Evolutionary conservation across 192 early-diverging fungal species (phyloP).

Genomic region (Rhizoclosmatium sp.): DNA sequence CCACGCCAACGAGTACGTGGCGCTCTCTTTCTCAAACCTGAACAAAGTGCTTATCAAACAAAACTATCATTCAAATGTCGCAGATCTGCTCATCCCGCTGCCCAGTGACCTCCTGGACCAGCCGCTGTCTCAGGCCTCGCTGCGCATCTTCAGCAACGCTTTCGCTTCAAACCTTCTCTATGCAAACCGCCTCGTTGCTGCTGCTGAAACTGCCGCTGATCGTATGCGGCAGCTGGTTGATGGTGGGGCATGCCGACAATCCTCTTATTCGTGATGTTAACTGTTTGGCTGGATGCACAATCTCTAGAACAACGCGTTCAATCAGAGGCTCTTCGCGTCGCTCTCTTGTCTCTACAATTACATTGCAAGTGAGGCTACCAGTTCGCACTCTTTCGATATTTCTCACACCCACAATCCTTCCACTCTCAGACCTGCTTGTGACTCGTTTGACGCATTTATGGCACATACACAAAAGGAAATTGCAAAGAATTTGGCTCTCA

Average conservation of each 20-base stretch:
- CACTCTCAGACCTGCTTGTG: constrained; percentile 9
- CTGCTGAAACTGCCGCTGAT: not conserved
- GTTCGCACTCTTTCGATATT: not conserved
- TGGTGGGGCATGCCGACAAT: not conserved
- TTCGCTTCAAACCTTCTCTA: not conserved
- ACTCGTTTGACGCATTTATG: constrained; percentile 44
- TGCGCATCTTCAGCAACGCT: not conserved
- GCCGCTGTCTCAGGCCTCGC: too few species aligned
- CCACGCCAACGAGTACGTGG: not conserved
- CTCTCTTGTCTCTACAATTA: constrained; percentile 42
- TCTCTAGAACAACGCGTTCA: constrained; percentile 48
- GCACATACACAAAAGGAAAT: constrained; percentile 52
- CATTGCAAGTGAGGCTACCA: constrained; percentile 36
- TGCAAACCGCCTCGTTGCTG: not conserved
- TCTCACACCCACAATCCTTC: not conserved
- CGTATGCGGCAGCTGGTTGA: not conserved
- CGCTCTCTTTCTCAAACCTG: too few species aligned
- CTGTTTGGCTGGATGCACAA: not conserved
- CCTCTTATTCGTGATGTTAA: not conserved
- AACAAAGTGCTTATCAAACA: too few species aligned
- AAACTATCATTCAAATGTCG: too few species aligned
- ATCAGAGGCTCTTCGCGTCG: constrained; percentile 43
- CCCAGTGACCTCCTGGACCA: too few species aligned
- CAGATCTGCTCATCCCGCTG: too few species aligned
- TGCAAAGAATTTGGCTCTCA: constrained; percentile 40